A percentile compares a stretch with the other conserved stretches of the same genome.
These are phyloP conservation scores for Escallonia herrerae DNA, from an alignment of 129 eudicot species.

Conservation along the genomic window DNA sequence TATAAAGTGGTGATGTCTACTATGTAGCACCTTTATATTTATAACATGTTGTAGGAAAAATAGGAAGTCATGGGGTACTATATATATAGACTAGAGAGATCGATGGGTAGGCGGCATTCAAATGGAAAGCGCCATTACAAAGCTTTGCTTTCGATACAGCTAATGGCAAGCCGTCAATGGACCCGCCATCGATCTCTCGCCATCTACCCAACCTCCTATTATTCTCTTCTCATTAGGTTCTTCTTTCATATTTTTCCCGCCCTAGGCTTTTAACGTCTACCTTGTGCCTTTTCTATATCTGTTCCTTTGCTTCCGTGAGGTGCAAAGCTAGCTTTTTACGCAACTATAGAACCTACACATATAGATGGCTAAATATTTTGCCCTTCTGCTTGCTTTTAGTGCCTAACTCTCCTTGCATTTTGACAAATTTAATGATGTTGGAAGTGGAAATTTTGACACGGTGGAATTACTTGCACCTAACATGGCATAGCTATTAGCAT, in stretches of 20 bases:
- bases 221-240: not conserved
- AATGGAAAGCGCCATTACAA: not conserved
- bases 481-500: too few relatives aligned
- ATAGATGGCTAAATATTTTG: too few relatives aligned
- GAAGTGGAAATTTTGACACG: too few relatives aligned
- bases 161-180: slow-evolving; percentile 1
- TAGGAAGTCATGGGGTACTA: slow-evolving; percentile 2
- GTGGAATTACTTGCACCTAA: too few relatives aligned
- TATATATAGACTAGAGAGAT: not conserved
- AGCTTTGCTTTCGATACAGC: not conserved
- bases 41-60: too few relatives aligned
- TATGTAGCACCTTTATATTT: not conserved
- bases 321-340: too few relatives aligned
- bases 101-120: not conserved
- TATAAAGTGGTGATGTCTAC: not conserved
- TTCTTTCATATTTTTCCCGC: not conserved
- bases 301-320: too few relatives aligned
- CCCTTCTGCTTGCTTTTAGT: too few relatives aligned
- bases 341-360: too few relatives aligned
- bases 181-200: not conserved
- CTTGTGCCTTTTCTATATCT: not conserved
- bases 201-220: not conserved
- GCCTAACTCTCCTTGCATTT: too few relatives aligned
- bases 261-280: not conserved
- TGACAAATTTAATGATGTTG: too few relatives aligned